Percentiles rank a stretch among this genome's conserved stretches.
phyloP scores from a whole-genome alignment of 2,329 filamentous ascomycete species.

The Cylindrodendrum hubeiense region DNA sequence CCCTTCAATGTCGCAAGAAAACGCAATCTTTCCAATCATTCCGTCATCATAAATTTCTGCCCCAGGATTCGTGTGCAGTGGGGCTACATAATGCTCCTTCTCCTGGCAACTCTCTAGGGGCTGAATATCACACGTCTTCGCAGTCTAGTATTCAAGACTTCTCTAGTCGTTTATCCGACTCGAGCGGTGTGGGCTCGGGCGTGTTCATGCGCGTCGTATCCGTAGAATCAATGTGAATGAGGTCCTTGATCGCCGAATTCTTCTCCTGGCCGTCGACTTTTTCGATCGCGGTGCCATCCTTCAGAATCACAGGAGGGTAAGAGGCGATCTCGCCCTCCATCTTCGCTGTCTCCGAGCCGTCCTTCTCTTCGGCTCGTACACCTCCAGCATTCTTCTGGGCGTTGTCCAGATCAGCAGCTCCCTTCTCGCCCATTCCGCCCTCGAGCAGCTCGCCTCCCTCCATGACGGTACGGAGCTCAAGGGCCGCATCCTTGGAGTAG shows the following conservation, averaged over 20 bases:
- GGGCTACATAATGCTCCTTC: not conserved
- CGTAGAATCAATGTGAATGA: conserved; percentile 46
- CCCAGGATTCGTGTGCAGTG: not conserved
- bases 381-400: conserved; percentile 68
- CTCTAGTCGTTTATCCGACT: conserved; percentile 45
- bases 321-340: conserved; percentile 16
- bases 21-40: not conserved
- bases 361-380: conserved; percentile 47
- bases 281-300: conserved; percentile 40
- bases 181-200: conserved; percentile 47
- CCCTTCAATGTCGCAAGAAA: conserved; percentile 6
- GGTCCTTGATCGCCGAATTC: conserved; percentile 42
- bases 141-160: conserved; percentile 11
- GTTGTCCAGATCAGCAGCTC: conserved; percentile 67
- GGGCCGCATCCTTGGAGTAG: conserved; percentile 68
- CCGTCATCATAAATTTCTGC: not conserved
- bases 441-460: conserved; percentile 67
- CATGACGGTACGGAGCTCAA: conserved; percentile 68
- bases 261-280: conserved; percentile 29
- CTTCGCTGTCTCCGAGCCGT: conserved; percentile 21
- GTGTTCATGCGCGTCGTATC: conserved; percentile 46
- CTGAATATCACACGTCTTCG: not conserved
- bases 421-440: conserved; percentile 69
- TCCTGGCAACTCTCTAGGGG: not conserved
- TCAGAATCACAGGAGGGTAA: conserved; percentile 43